Evolutionary conservation across 2,329 filamentous ascomycete species (phyloP).

Genomic region (Penicillium decumbens): DNA sequence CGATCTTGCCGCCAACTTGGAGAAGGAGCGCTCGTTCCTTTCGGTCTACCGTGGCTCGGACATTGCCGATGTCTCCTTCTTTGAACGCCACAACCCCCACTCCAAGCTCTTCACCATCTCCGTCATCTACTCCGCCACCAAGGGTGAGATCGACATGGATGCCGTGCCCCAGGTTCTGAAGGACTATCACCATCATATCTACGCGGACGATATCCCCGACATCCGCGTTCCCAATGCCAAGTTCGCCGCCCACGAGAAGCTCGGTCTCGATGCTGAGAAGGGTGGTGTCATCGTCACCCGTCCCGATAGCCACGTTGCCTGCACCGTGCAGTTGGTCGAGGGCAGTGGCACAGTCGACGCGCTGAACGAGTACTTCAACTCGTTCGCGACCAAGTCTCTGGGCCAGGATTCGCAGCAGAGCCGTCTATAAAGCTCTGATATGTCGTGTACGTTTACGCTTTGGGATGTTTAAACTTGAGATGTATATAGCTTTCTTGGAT

Average conservation of each 20-base stretch:
- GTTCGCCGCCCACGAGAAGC: constrained; percentile 78
- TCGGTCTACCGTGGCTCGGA: constrained; percentile 60
- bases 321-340: constrained; percentile 68
- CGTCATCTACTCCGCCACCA: constrained; percentile 65
- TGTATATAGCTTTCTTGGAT: constrained; percentile 21
- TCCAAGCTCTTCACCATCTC: constrained; percentile 75
- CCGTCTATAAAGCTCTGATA: constrained; percentile 26
- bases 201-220: constrained; percentile 79
- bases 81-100: constrained; percentile 81
- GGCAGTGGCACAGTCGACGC: constrained; percentile 75
- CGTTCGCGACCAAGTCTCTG: constrained; percentile 60
- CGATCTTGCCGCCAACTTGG: constrained; percentile 65
- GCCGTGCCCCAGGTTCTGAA: constrained; percentile 67
- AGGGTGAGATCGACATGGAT: constrained; percentile 67
- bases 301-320: constrained; percentile 81
- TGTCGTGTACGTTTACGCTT: constrained; percentile 11
- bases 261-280: constrained; percentile 68
- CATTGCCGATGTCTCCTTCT: constrained; percentile 60
- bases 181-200: constrained; percentile 75
- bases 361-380: constrained; percentile 74
- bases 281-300: constrained; percentile 79
- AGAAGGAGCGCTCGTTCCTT: constrained; percentile 67
- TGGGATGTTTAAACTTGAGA: constrained; percentile 5
- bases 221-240: constrained; percentile 62
- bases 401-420: constrained; percentile 34